phyloP scores from a whole-genome alignment of 192 early-diverging fungal genomes.

The Jimgerdemannia flammicorona region DNA sequence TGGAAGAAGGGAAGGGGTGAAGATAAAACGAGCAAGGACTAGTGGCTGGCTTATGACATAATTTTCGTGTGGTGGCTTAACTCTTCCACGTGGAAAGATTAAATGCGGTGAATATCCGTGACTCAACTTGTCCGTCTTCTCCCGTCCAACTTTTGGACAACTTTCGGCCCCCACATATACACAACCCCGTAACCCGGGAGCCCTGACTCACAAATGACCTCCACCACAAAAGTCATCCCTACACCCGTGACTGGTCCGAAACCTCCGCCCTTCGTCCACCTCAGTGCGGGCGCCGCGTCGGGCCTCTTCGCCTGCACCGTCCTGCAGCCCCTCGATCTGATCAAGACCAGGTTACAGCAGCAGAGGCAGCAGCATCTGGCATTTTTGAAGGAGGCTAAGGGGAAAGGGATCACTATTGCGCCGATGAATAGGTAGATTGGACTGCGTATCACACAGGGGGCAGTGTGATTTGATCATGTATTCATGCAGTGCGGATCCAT shows the following conservation, averaged over 20 bases:
- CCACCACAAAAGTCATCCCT: background rate
- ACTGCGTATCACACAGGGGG: too few species aligned
- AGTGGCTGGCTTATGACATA: background rate
- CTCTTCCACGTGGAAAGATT: background rate
- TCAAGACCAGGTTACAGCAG: conserved; percentile 79
- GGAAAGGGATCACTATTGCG: conserved; percentile 35
- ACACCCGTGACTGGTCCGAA: conserved; percentile 1
- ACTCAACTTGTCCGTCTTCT: background rate
- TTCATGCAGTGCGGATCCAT: too few species aligned
- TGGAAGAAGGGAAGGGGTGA: too few species aligned
- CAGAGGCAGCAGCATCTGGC: conserved; percentile 52
- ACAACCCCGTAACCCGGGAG: too few species aligned
- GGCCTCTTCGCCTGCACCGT: conserved; percentile 73
- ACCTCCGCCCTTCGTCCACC: conserved; percentile 49
- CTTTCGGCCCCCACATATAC: too few species aligned
- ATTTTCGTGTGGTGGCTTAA: background rate
- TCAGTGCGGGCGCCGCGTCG: conserved; percentile 72
- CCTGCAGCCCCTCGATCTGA: conserved; percentile 87
- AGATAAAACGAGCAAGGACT: background rate
- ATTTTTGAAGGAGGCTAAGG: conserved; percentile 38
- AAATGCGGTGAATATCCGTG: too few species aligned
- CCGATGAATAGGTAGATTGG: conserved; percentile 42
- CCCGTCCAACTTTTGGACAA: background rate
- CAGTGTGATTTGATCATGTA: background rate
- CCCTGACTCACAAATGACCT: background rate